phyloP scores from a whole-genome alignment of 2,329 filamentous ascomycete species.

The Fusarium udum region DNA sequence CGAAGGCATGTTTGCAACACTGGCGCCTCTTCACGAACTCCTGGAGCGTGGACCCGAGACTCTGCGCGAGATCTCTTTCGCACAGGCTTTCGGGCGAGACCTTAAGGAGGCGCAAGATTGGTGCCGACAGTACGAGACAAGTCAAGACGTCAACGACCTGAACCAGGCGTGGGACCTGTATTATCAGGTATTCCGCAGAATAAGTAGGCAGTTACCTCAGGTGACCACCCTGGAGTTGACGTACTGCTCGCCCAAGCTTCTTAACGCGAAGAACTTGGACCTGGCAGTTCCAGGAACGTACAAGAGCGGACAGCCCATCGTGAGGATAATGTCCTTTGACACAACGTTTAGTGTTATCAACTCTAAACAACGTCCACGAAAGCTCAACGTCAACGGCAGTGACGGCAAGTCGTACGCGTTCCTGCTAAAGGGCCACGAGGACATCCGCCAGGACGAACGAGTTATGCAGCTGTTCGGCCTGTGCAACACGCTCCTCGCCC shows the following conservation, averaged over 20 bases:
- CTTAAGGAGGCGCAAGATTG: conserved; percentile 94
- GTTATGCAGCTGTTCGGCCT: conserved; percentile 99
- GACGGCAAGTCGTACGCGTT: conserved; percentile 91
- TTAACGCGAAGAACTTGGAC: conserved; percentile 85
- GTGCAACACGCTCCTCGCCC: conserved; percentile 92
- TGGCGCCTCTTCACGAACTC: conserved; percentile 90
- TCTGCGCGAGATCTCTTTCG: conserved; percentile 93
- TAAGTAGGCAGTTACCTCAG: conserved; percentile 91
- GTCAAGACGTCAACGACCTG: conserved; percentile 90
- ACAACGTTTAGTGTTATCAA: conserved; percentile 90
- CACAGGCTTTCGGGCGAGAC: conserved; percentile 95
- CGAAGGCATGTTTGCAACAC: conserved; percentile 92
- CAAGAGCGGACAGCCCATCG: conserved; percentile 78
- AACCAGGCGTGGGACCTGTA: conserved; percentile 99
- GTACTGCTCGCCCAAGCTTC: conserved; percentile 94
- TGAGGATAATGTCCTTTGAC: conserved; percentile 90
- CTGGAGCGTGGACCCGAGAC: conserved; percentile 93
- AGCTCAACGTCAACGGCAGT: conserved; percentile 86
- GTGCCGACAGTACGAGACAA: conserved; percentile 90
- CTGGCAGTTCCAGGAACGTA: conserved; percentile 97
- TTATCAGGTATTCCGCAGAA: conserved; percentile 97
- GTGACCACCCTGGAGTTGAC: conserved; percentile 92
- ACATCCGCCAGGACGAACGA: conserved; percentile 97
- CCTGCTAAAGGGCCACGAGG: conserved; percentile 96
- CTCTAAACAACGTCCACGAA: conserved; percentile 94